Evolutionary conservation across 768 basidiomycete species (phyloP), one percentile per base, ranked within the genome.

Genomic region (Rhizopogon salebrosus): DNA sequence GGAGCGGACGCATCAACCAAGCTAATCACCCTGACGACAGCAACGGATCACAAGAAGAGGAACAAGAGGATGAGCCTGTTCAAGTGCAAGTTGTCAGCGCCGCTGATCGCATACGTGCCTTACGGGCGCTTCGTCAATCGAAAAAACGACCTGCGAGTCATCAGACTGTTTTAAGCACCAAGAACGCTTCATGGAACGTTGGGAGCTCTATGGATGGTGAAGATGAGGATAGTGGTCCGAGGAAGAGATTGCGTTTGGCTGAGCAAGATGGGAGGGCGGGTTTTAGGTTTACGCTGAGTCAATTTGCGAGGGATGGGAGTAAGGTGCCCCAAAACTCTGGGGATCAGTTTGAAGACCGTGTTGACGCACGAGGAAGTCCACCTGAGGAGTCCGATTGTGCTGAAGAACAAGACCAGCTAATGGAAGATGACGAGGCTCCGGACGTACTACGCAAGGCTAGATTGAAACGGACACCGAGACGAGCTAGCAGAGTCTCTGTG

Each of bases 241-340:
- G 60, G 55, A 84, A 80, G 68, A 77, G 74, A 35, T 51, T 67
- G 43, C 61, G 60, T 41, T 16, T 65, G 42, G 58, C 55, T 6
- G 65, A 63, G 14, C 56, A 27, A 29, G 45, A 3, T n/a, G 60
- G 62, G 39, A 63, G 57, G 54, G 63, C 68, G 54, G 71, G 62
- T 29, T 65, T 88, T 48, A 72, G 78, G 51, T 72, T 67, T 48
- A 75, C 66, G 48, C 60, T 90, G 52, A 74, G 69, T 40, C 75
- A 68, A 10, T 89, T 84, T 68, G 76, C 83, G 10, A 72, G 81
- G 57, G 63, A 62, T 34, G 82, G 80, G 36, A 76, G 73, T 55
- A 74, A 70, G 34, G 51, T 34, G 16, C 4, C 55, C 8, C 26
- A 41, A 6, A 61, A 58, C 16, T 57, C 63, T n/a, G 52, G 60